Evolutionary conservation across 2,329 filamentous ascomycete species (phyloP).

Genomic region (Xylaria digitata): DNA sequence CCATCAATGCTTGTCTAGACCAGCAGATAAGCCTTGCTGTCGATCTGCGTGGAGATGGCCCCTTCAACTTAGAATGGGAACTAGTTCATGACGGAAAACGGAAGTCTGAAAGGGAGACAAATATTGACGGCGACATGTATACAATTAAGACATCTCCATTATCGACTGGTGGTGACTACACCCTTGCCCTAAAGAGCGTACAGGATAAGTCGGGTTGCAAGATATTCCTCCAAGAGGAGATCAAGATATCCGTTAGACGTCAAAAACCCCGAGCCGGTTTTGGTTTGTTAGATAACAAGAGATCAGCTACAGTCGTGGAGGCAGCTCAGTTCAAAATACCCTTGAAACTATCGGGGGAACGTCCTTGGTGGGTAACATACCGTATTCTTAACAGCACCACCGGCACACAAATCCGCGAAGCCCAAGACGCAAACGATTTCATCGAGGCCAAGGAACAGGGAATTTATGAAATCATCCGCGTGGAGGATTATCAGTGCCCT

Average conservation of each 20-base stretch:
- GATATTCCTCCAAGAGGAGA: slow-evolving; percentile 84
- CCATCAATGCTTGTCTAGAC: slow-evolving; percentile 81
- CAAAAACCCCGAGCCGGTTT: slow-evolving; percentile 90
- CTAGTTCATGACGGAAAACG: slow-evolving; percentile 89
- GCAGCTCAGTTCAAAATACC: slow-evolving; percentile 79
- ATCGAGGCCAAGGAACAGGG: slow-evolving; percentile 75
- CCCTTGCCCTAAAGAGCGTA: slow-evolving; percentile 84
- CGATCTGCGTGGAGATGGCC: slow-evolving; percentile 80
- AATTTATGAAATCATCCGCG: slow-evolving; percentile 80
- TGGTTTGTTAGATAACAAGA: slow-evolving; percentile 84
- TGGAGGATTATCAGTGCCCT: slow-evolving; percentile 83
- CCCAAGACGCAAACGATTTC: slow-evolving; percentile 70
- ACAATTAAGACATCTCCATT: slow-evolving; percentile 81
- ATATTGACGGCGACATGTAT: slow-evolving; percentile 71
- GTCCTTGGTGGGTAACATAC: slow-evolving; percentile 85
- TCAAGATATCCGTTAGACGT: slow-evolving; percentile 85
- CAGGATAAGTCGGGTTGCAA: slow-evolving; percentile 89
- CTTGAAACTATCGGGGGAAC: slow-evolving; percentile 84
- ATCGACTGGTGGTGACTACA: slow-evolving; percentile 87
- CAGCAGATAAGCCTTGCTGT: slow-evolving; percentile 81
- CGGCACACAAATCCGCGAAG: slow-evolving; percentile 48
- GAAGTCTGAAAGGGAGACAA: slow-evolving; percentile 71
- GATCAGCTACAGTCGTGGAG: slow-evolving; percentile 80
- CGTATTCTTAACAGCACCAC: slow-evolving; percentile 70
- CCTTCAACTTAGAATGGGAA: slow-evolving; percentile 93